Evolutionary conservation across 495 filamentous ascomycete species (phyloP), one percentile per base, ranked within the genome.

Genomic region (Trichoderma erinaceum): DNA sequence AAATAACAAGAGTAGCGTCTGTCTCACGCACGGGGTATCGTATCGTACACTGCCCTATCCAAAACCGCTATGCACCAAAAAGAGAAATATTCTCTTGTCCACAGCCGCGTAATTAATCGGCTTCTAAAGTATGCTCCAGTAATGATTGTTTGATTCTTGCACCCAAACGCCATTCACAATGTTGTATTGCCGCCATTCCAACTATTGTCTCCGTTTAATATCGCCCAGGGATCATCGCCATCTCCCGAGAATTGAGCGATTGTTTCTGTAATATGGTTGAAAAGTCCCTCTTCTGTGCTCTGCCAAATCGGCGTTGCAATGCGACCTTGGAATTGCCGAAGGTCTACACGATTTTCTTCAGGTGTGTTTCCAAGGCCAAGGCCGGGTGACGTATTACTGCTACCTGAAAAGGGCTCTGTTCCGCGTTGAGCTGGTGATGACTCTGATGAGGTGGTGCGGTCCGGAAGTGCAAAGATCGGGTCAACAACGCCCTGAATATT

Each of bases 221-320:
- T 13, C 41, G 35, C 63, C 63, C 63, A 65, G 11, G 63, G 35
- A 18, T 65, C 63, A 10, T 41, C 41, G 4, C 63, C 63, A 27
- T 65, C 63, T 13, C 63, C 63, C 8, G 63, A 41, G n/a, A 35
- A 65, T 15, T 65, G 21, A 13, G 41, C 63, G 23, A 65, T 41
- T 21, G 63, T 41, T 21, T 44, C 63, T 23, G 63, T 41, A 7
- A 65, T 65, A n/a, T 65, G 63, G n/a, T 41, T 44, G 13, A 65
- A 65, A 16, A 65, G 32, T 13, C 41, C 63, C 41, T 65, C 63
- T 65, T 41, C 63, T 6, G 35, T 65, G 18, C 35, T 65, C 15
- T 65, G 65, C 65, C 65, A 66, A 52, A 66, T 21, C 5, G 65
- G 65, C 27, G 65, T 66, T 18, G 65, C 6, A 15, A 66, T 50